Base-by-base conservation (phyloP, 225 moss, liverwort and hornwort species). In the Bryoerythrophyllum caledonicum region DNA sequence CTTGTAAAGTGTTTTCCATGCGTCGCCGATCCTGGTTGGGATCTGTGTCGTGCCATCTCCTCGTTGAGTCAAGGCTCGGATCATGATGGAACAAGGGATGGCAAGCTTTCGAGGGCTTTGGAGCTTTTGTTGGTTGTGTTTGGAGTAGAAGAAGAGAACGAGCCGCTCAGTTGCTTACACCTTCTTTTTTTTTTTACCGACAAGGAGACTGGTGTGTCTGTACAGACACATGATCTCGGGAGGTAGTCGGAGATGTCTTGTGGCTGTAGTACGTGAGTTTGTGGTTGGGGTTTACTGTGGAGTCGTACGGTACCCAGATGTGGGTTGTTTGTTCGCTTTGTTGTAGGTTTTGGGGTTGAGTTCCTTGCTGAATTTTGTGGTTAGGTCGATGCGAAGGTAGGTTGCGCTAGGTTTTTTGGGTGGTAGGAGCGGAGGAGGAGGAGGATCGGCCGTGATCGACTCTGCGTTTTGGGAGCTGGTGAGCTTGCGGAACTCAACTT, bases 361-460 rank as follows among this genome's bases (percentile, higher is more conserved):
- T 46, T 46, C 8, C 24, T 57, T 46, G 14, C 27, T 21, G 61
- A 76, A 61, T 76, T 37, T 26, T 37, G 51, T 61, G 41, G 19
- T 68, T 23, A 19, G 34, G 58, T 56, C 15, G 71, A 78, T 65
- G 65, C 49, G 34, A 49, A 49, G 65, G 14, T 72, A 72, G 72
- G 38, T 7, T 64, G 16, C 49, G 43, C 51, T 52, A 51, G 60
- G 59, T 49, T 73, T 67, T 21, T n/a, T 20, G 46, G 57, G 63
- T 54, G 19, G n/a, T n/a, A n/a, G n/a, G n/a, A n/a, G n/a, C n/a
- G n/a, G n/a, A n/a, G n/a, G n/a, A n/a, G 71, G 55, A 32, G 70
- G 68, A 44, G 63, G 70, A 71, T 70, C 63, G 70, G 65, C 34
- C 34, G 23, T n/a, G n/a, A n/a, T n/a, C n/a, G n/a, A n/a, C n/a